These are phyloP conservation scores for Candida caryicola DNA, from an alignment of 805 yeast genomes.

Conservation along the genomic window DNA sequence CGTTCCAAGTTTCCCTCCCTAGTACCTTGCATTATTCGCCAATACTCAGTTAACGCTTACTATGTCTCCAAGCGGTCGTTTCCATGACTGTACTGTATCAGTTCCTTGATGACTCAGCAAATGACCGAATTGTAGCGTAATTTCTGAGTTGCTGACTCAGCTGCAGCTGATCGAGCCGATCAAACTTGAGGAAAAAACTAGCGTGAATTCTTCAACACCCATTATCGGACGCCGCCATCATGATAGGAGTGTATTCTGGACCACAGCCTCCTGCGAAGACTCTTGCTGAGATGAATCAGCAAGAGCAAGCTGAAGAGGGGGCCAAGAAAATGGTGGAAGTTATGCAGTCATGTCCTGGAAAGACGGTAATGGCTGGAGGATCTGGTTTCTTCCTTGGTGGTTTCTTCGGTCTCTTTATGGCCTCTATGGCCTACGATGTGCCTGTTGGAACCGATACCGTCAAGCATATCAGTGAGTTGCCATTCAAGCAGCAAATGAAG, in stretches of 20 bases:
- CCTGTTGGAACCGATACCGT: slow-evolving; percentile 59
- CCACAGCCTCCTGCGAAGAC: slow-evolving; percentile 43
- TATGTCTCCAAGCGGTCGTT: too few relatives aligned
- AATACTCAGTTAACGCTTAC: too few relatives aligned
- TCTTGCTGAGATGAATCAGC: slow-evolving; percentile 73
- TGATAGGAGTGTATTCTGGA: slow-evolving; percentile 41
- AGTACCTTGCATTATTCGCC: too few relatives aligned
- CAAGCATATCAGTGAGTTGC: slow-evolving; percentile 73
- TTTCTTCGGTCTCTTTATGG: slow-evolving; percentile 93
- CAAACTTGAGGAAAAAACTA: neutral
- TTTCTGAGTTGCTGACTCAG: too few relatives aligned
- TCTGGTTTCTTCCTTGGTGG: slow-evolving; percentile 95
- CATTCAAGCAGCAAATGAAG: slow-evolving; percentile 90
- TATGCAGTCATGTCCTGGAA: slow-evolving; percentile 95
- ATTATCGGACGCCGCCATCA: slow-evolving; percentile 10
- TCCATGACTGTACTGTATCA: too few relatives aligned
- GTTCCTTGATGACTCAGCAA: too few relatives aligned
- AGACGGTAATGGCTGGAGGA: slow-evolving; percentile 86
- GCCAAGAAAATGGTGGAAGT: slow-evolving; percentile 78
- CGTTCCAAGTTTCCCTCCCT: too few relatives aligned
- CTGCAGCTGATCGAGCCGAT: too few relatives aligned
- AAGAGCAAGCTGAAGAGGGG: slow-evolving; percentile 90
- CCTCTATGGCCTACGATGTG: slow-evolving; percentile 80
- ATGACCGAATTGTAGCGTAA: too few relatives aligned
- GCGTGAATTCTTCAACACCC: neutral